Conservation (phyloP, 2,329 filamentous ascomycete species). For the Xylaria arbuscula region DNA sequence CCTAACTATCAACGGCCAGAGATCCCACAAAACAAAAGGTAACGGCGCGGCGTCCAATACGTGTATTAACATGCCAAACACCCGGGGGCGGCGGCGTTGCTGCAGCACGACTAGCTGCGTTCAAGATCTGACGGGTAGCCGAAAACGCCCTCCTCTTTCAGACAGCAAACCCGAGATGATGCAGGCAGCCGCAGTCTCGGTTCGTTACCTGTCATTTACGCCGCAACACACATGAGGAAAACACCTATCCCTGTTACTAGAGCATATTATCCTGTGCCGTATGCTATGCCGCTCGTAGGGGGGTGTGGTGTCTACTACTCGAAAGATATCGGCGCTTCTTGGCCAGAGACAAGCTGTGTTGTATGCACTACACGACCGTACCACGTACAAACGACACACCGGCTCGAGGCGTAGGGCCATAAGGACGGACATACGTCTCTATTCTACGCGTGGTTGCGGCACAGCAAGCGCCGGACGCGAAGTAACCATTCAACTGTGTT, state of each 20-base stretch:
- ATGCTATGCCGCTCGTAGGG: background rate
- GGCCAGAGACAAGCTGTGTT: slow-evolving; percentile 1
- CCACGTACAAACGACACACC: background rate
- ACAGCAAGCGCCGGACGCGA: slow-evolving; percentile 32
- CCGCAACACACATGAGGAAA: background rate
- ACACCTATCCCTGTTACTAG: background rate
- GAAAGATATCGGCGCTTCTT: background rate
- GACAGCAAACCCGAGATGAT: slow-evolving; percentile 20
- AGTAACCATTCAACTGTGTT: slow-evolving; percentile 22
- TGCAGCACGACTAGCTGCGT: slow-evolving; percentile 5
- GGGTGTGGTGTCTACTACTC: background rate
- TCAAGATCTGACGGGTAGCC: slow-evolving; percentile 19
- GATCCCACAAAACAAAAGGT: background rate
- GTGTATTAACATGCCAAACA: slow-evolving; percentile 2
- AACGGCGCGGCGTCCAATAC: background rate
- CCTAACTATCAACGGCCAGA: background rate
- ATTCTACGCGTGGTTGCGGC: slow-evolving; percentile 29
- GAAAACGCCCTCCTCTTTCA: slow-evolving; percentile 4
- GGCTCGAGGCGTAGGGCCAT: background rate
- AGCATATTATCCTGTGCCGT: background rate
- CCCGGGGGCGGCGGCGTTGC: background rate
- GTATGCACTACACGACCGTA: background rate
- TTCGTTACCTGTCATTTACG: background rate
- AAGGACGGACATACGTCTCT: background rate
- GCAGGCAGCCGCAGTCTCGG: slow-evolving; percentile 20